These are phyloP conservation scores for Xylaria venustula DNA, from an alignment of 495 filamentous ascomycete genomes.

Conservation along the genomic window DNA sequence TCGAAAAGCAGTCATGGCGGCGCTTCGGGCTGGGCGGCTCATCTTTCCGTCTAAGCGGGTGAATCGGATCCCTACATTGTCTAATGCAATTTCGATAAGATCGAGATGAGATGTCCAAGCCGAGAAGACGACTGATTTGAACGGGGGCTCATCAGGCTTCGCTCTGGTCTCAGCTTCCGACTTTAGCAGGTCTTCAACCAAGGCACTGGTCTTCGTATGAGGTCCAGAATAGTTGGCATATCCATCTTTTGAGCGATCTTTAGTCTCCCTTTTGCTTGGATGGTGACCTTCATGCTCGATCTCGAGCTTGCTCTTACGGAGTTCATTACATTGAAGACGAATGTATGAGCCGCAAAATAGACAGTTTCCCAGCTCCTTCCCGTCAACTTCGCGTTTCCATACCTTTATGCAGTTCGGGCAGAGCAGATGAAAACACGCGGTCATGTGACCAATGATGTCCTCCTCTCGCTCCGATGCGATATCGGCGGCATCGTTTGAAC, in stretches of 20 bases:
- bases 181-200: slow-evolving; percentile 64
- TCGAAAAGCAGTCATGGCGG: slow-evolving; percentile 72
- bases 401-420: slow-evolving; percentile 69
- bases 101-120: slow-evolving; percentile 93
- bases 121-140: slow-evolving; percentile 91
- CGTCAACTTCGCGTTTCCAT: slow-evolving; percentile 40
- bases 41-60: slow-evolving; percentile 89
- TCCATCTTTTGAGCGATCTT: slow-evolving; percentile 59
- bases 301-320: slow-evolving; percentile 64
- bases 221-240: slow-evolving; percentile 84
- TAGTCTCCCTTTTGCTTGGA: slow-evolving; percentile 46
- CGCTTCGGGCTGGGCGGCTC: slow-evolving; percentile 65
- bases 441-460: slow-evolving; percentile 70
- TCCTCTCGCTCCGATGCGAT: slow-evolving; percentile 56
- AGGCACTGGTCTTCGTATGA: slow-evolving; percentile 83
- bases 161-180: slow-evolving; percentile 58
- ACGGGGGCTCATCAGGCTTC: slow-evolving; percentile 59
- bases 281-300: slow-evolving; percentile 52
- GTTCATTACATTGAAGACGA: slow-evolving; percentile 57
- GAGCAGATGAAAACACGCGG: slow-evolving; percentile 78
- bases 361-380: slow-evolving; percentile 49
- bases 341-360: slow-evolving; percentile 63
- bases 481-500: slow-evolving; percentile 48
- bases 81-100: slow-evolving; percentile 82
- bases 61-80: slow-evolving; percentile 62